Conservation (phyloP, 169 alveolate species). For the Plasmodium fragile region DNA sequence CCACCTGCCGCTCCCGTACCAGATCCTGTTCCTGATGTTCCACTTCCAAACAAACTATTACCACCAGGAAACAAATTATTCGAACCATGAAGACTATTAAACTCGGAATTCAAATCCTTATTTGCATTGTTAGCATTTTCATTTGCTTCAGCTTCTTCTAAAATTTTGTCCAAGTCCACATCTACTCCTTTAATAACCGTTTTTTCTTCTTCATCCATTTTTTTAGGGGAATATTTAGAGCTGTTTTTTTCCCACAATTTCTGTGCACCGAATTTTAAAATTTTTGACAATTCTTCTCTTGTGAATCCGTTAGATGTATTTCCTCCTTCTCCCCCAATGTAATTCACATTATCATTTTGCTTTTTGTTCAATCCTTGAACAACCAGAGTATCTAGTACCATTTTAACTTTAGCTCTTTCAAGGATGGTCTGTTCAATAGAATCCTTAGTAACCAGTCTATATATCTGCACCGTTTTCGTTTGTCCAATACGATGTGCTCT, state of each 20-base stretch:
- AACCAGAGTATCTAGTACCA: constrained; percentile 97
- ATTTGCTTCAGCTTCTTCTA: constrained; percentile 91
- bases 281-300: constrained; percentile 92
- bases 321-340: constrained; percentile 80
- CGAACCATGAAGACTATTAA: constrained; percentile 44
- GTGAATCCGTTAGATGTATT: constrained; percentile 85
- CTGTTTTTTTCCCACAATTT: constrained; percentile 89
- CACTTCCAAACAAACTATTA: constrained; percentile 27
- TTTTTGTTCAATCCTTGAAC: constrained; percentile 92
- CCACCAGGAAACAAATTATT: constrained; percentile 29
- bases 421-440: constrained; percentile 98
- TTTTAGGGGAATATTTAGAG: constrained; percentile 58
- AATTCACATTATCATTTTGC: constrained; percentile 80
- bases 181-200: constrained; percentile 79
- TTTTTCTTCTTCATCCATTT: constrained; percentile 51
- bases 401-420: constrained; percentile 98
- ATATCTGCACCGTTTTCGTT: constrained; percentile 96
- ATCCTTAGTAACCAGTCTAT: constrained; percentile 96
- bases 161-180: constrained; percentile 90
- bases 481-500: constrained; percentile 99
- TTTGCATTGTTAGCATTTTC: constrained; percentile 84
- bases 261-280: constrained; percentile 92
- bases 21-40: constrained; percentile 74
- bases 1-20: constrained; percentile 80
- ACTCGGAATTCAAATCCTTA: constrained; percentile 66